These are phyloP conservation scores for Boehmeria nivea DNA, from an alignment of 306 rosid species.

Conservation along the genomic window DNA sequence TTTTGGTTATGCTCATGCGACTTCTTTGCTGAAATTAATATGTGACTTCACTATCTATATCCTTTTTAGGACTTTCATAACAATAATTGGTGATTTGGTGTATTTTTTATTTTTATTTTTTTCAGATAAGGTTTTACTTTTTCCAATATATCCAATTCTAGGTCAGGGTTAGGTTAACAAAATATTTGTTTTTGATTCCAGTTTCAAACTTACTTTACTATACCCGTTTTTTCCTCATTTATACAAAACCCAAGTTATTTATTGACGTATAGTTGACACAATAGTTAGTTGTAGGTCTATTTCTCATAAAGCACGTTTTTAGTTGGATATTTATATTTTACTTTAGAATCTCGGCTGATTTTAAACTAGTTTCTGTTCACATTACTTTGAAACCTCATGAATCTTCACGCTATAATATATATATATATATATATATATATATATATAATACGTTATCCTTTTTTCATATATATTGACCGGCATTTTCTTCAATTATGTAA, in stretches of 20 bases:
- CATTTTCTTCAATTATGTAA: no score
- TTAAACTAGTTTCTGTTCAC: no score
- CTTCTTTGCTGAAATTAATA: not conserved
- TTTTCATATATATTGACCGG: no score
- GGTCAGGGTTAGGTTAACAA: slow-evolving; percentile 20
- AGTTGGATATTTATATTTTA: not conserved
- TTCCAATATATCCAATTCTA: not conserved
- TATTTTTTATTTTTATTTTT: no score
- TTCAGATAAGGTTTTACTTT: slow-evolving; percentile 7
- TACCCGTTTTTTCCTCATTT: not conserved
- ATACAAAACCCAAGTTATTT: not conserved
- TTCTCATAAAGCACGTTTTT: not conserved
- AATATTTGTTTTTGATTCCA: not conserved
- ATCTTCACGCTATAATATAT: no score
- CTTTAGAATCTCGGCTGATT: no score
- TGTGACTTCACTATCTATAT: not conserved
- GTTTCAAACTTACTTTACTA: not conserved
- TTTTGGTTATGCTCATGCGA: not conserved
- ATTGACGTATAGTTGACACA: not conserved
- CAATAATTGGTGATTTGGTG: not conserved
- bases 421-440: no score
- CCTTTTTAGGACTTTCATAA: not conserved
- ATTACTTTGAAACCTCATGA: no score
- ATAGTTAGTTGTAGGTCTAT: not conserved
- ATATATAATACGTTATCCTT: no score